Conservation (phyloP, 2,329 filamentous ascomycete genomes). For the Neofusicoccum umdonicola region DNA sequence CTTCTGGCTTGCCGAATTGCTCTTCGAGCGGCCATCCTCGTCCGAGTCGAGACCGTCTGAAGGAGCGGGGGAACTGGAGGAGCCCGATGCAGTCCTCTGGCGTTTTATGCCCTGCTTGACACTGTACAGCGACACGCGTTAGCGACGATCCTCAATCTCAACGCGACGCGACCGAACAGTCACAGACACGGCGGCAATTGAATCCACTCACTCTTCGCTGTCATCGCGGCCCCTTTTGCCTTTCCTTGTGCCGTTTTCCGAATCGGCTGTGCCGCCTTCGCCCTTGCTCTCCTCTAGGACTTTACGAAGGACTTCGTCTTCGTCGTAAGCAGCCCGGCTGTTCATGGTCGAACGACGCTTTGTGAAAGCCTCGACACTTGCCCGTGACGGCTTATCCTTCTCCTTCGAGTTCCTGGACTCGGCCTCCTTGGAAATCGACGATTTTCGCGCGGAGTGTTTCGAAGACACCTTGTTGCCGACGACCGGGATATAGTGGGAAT, state of each 20-base stretch:
- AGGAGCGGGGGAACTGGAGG: conserved; percentile 20
- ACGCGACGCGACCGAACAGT: neutral
- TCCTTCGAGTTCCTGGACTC: conserved; percentile 54
- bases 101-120: conserved; percentile 72
- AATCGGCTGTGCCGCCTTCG: conserved; percentile 59
- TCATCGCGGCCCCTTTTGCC: conserved; percentile 84
- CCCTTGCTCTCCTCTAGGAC: conserved; percentile 95
- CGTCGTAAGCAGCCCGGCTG: conserved; percentile 91
- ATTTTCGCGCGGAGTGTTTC: conserved; percentile 57
- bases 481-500: conserved; percentile 63
- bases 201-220: conserved; percentile 79
- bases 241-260: conserved; percentile 59
- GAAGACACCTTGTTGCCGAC: conserved; percentile 50
- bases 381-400: conserved; percentile 54
- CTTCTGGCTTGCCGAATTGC: conserved; percentile 40
- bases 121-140: conserved; percentile 45
- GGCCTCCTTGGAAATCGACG: conserved; percentile 64
- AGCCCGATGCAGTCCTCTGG: conserved; percentile 66
- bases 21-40: conserved; percentile 55
- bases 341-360: conserved; percentile 97
- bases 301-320: conserved; percentile 82
- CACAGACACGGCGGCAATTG: neutral
- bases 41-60: conserved; percentile 63
- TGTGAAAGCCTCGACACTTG: conserved; percentile 58
- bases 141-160: neutral